Evolutionary conservation across 2,329 filamentous ascomycete genomes (phyloP).

Genomic region (Hypoxylon sp.): DNA sequence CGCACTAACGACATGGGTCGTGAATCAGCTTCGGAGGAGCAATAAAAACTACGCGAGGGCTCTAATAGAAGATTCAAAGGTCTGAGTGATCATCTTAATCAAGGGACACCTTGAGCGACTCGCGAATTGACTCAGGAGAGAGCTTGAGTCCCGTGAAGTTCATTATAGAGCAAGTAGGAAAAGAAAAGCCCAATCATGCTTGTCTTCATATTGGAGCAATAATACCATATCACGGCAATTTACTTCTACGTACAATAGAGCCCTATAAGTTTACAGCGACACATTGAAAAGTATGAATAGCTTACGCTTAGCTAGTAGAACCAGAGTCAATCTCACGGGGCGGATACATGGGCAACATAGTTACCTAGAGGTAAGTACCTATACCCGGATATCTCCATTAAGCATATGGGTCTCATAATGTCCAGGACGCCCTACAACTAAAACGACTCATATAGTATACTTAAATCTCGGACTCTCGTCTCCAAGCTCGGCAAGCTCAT

Average conservation of each 20-base stretch:
- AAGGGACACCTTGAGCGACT: not conserved
- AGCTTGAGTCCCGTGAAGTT: not conserved
- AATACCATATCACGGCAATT: not conserved
- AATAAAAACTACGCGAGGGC: not conserved
- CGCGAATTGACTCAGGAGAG: not conserved
- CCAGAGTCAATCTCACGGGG: not conserved
- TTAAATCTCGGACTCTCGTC: slow-evolving; percentile 65
- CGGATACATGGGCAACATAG: not conserved
- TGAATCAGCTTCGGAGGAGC: slow-evolving; percentile 7
- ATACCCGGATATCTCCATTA: not conserved
- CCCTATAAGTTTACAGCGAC: no score
- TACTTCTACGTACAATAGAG: no score
- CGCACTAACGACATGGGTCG: slow-evolving; percentile 2
- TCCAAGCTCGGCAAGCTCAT: slow-evolving; percentile 63
- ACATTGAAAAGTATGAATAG: no score
- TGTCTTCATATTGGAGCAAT: not conserved
- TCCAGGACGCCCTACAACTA: not conserved
- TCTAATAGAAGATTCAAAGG: slow-evolving; percentile 4
- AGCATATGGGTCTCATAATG: not conserved
- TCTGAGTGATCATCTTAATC: no score
- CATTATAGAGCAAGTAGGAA: not conserved
- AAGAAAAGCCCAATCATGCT: not conserved
- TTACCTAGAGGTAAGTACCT: not conserved
- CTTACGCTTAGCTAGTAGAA: not conserved
- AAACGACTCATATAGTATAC: slow-evolving; percentile 56